These are phyloP conservation scores for Fusarium buharicum DNA, from an alignment of 2,329 filamentous ascomycete species.

Conservation along the genomic window DNA sequence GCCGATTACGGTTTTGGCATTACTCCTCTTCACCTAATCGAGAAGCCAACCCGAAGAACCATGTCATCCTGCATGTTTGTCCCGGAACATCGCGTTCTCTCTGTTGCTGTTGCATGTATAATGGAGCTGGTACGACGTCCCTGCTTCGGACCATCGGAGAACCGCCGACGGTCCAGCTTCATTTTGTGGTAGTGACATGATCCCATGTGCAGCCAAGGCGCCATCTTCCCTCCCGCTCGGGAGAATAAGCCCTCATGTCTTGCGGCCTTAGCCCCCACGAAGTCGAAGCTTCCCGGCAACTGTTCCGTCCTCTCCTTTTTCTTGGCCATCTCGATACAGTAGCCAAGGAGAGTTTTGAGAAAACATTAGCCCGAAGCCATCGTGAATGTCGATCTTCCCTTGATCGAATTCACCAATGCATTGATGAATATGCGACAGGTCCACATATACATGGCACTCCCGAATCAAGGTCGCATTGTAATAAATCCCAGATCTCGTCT, in stretches of 20 bases:
- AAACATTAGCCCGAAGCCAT: not conserved
- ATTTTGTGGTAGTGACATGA: conserved; percentile 26
- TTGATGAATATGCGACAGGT: not conserved
- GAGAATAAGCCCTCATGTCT: not conserved
- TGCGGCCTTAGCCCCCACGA: conserved; percentile 33
- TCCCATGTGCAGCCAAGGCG: conserved; percentile 20
- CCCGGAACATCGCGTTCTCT: conserved; percentile 32
- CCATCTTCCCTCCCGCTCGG: conserved; percentile 7
- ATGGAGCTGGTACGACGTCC: conserved; percentile 22
- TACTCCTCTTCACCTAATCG: conserved; percentile 7
- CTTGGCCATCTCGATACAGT: conserved; percentile 22
- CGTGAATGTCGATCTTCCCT: conserved; percentile 13
- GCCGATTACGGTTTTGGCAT: conserved; percentile 1
- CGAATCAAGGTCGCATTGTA: not conserved
- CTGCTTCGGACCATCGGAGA: conserved; percentile 41
- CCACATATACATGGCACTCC: not conserved
- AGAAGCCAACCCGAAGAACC: not conserved
- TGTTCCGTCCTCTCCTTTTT: not conserved
- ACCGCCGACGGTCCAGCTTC: conserved; percentile 40
- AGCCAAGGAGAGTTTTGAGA: not conserved
- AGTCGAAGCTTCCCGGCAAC: not conserved
- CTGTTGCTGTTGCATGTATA: conserved; percentile 18
- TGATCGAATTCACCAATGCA: not conserved
- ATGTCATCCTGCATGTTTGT: conserved; percentile 15
- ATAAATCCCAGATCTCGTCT: conserved; percentile 22